Evolutionary conservation across 1,139 yeast genomes (phyloP).

Genomic region (Yarrowia galli): DNA sequence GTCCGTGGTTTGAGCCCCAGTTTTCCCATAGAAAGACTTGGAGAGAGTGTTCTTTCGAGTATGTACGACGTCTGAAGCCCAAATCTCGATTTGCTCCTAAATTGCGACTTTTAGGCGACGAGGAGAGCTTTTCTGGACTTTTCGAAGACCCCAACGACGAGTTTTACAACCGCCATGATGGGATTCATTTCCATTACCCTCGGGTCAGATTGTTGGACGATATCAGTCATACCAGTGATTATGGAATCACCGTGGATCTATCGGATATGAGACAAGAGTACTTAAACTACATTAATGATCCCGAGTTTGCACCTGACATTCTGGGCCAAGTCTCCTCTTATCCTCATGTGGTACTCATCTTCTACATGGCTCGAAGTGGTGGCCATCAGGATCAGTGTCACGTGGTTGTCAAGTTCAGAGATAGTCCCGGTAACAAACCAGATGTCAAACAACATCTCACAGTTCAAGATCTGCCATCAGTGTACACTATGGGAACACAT

Average conservation of each 20-base stretch:
- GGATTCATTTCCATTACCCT: neutral
- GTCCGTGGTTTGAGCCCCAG: constrained; percentile 12
- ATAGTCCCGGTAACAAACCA: neutral
- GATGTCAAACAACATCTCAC: neutral
- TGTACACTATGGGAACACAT: constrained; percentile 5
- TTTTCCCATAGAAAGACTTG: neutral
- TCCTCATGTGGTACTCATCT: neutral
- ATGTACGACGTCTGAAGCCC: neutral
- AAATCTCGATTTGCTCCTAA: neutral
- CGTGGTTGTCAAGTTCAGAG: constrained; percentile 6
- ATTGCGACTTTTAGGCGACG: neutral
- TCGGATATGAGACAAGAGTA: neutral
- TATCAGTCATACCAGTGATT: neutral
- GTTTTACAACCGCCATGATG: neutral
- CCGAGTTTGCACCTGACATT: neutral
- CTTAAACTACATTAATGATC: neutral
- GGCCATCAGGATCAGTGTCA: neutral
- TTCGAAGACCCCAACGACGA: neutral
- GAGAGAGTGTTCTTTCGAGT: neutral
- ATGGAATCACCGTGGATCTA: neutral
- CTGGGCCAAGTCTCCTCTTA: neutral
- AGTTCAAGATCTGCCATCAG: neutral
- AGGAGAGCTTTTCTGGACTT: neutral
- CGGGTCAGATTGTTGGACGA: neutral
- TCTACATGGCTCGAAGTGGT: neutral